Conservation (phyloP, 306 rosid genomes). For the Senna siamea region DNA sequence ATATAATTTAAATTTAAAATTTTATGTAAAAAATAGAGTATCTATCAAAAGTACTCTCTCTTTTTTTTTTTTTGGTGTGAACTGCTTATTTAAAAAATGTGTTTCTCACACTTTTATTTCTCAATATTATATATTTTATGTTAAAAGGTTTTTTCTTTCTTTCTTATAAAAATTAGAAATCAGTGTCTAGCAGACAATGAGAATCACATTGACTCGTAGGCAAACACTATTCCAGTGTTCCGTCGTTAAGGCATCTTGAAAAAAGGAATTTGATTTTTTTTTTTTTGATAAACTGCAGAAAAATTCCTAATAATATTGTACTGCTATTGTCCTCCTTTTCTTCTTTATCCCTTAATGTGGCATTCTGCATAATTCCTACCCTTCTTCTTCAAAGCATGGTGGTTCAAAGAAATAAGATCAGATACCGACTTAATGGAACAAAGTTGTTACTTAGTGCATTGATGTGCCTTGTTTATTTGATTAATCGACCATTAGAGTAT, state of each 20-base stretch:
- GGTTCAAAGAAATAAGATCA: conserved; percentile 22
- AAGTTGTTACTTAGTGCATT: not conserved
- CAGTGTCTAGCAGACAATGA: not conserved
- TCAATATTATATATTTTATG: no score
- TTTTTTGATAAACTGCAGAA: not conserved
- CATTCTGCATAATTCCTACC: not conserved
- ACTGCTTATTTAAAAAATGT: no score
- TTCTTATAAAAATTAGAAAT: no score
- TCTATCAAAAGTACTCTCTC: no score
- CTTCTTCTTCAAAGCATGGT: not conserved
- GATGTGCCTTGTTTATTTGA: not conserved
- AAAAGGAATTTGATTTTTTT: not conserved
- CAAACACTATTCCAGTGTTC: not conserved
- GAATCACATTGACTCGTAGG: not conserved
- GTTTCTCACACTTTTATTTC: no score
- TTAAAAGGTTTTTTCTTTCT: no score
- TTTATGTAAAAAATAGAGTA: no score
- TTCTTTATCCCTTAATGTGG: no score
- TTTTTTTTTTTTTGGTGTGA: no score
- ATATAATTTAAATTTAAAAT: no score
- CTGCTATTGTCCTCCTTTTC: not conserved
- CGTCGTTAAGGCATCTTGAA: not conserved
- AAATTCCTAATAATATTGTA: conserved; percentile 8
- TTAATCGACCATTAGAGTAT: not conserved
- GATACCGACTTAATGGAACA: conserved; percentile 35